These are phyloP conservation scores for Candida rishiriensis DNA, from an alignment of 805 yeast species.

Conservation along the genomic window DNA sequence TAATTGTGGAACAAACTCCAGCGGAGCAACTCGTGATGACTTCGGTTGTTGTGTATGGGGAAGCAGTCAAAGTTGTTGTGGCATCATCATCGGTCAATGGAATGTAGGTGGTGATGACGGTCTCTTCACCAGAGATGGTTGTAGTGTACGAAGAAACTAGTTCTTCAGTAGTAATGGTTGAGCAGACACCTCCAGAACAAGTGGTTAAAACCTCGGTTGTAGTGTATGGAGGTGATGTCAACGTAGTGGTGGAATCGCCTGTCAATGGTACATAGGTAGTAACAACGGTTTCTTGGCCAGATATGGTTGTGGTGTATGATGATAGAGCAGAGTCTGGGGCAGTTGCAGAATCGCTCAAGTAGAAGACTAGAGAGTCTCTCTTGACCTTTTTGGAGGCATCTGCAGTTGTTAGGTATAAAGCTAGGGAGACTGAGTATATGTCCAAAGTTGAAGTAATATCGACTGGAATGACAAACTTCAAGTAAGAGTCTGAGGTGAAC, in stretches of 20 bases:
- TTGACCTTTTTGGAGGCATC: slow-evolving; percentile 4
- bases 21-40: not conserved
- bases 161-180: slow-evolving; percentile 13
- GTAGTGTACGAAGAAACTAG: slow-evolving; percentile 21
- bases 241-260: slow-evolving; percentile 4
- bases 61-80: slow-evolving; percentile 4
- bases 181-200: slow-evolving; percentile 12
- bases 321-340: slow-evolving; percentile 8
- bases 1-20: slow-evolving; percentile 12
- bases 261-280: slow-evolving; percentile 5
- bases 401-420: slow-evolving; percentile 8
- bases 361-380: slow-evolving; percentile 12
- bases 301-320: slow-evolving; percentile 19
- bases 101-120: slow-evolving; percentile 18
- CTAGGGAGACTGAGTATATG: not conserved
- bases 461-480: slow-evolving; percentile 8
- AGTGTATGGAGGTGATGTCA: slow-evolving; percentile 10
- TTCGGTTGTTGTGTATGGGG: slow-evolving; percentile 9
- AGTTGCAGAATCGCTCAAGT: slow-evolving; percentile 7
- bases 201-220: slow-evolving; percentile 11
- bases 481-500: slow-evolving; percentile 10
- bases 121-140: slow-evolving; percentile 12
- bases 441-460: slow-evolving; percentile 14
- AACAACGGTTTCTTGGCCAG: slow-evolving; percentile 11
- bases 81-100: slow-evolving; percentile 3